Base-by-base conservation (phyloP, 1,284 basidiomycete species). In the Amylostereum areolatum region DNA sequence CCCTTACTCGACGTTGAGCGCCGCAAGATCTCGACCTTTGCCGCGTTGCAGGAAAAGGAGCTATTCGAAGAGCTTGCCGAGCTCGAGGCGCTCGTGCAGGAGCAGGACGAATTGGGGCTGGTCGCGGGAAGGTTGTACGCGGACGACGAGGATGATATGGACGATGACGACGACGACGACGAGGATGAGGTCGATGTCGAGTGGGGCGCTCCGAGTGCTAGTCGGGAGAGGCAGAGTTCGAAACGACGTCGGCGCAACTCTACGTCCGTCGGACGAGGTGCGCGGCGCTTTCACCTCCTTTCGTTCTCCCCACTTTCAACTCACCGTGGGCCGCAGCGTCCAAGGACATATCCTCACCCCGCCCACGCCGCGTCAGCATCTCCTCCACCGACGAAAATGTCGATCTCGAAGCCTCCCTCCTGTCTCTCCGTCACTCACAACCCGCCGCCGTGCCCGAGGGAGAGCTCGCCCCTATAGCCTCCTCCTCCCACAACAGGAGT, bases 1-100 rank as follows among this genome's bases (percentile, higher is more conserved):
- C 80, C 84, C 0, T 74, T 94, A 0, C 76, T 97, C 32, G 88
- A 97, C 64, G 75, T 79, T 51, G 94, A 99, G 62, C 73, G 96
- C 39, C 71, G 75, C 61, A 98, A 96, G 75, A 87, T 98, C 25
- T 72, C 74, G 31, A 55, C 73, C 1, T 98, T 98, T 65, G 98
- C 97, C 66, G 77, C 80, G 50, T 61, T 70, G 5, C 91, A 94
- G 65, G 83, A 89, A 59, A 78, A 74, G 36, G 89, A 94, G 51
- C 65, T 95, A 1, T 60, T 81, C 10, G 74, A 76, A 2, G 83
- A 89, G 30, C 70, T 89, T 5, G 69, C 72, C 1, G 72, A 78
- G 18, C 64, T 96, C 37, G 82, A 89, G 57, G 76, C 75, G n/a
- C 78, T 86, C 36, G 73, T 93, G 4, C 62, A 69, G 28, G 67